These are phyloP conservation scores for Truncatella angustata DNA, from an alignment of 2,329 filamentous ascomycete genomes.

Conservation along the genomic window DNA sequence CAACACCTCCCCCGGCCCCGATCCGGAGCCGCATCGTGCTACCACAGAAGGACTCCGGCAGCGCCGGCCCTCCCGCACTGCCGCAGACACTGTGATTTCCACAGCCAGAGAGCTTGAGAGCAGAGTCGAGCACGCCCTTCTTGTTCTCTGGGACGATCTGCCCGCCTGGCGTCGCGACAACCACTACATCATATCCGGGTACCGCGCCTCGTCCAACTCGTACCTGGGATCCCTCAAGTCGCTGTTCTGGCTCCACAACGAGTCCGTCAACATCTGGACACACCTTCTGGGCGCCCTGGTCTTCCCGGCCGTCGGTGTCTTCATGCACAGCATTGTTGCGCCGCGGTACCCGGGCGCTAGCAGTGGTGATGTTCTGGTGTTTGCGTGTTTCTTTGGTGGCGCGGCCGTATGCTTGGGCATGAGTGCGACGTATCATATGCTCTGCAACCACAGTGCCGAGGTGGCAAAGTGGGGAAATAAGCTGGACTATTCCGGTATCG, in stretches of 20 bases:
- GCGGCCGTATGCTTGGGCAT: slow-evolving; percentile 72
- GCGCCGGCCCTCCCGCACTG: slow-evolving; percentile 20
- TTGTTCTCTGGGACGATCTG: slow-evolving; percentile 58
- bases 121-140: slow-evolving; percentile 38
- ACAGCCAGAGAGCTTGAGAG: slow-evolving; percentile 34
- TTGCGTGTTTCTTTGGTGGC: slow-evolving; percentile 76
- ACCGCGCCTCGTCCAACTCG: slow-evolving; percentile 50
- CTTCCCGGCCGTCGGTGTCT: slow-evolving; percentile 49
- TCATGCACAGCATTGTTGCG: slow-evolving; percentile 56
- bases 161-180: slow-evolving; percentile 61
- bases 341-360: slow-evolving; percentile 66
- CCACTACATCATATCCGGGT: slow-evolving; percentile 51
- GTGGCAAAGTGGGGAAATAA: slow-evolving; percentile 87
- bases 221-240: slow-evolving; percentile 45
- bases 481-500: slow-evolving; percentile 92
- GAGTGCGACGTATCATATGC: slow-evolving; percentile 81
- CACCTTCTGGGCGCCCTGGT: slow-evolving; percentile 64
- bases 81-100: slow-evolving; percentile 23
- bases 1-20: not conserved
- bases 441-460: slow-evolving; percentile 77
- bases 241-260: slow-evolving; percentile 57
- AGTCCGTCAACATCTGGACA: slow-evolving; percentile 63
- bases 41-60: slow-evolving; percentile 20
- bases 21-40: slow-evolving; percentile 11
- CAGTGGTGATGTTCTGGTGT: slow-evolving; percentile 64